phyloP scores from a whole-genome alignment of 805 yeast genomes.

The Sugiyamaella mastotermitis region DNA sequence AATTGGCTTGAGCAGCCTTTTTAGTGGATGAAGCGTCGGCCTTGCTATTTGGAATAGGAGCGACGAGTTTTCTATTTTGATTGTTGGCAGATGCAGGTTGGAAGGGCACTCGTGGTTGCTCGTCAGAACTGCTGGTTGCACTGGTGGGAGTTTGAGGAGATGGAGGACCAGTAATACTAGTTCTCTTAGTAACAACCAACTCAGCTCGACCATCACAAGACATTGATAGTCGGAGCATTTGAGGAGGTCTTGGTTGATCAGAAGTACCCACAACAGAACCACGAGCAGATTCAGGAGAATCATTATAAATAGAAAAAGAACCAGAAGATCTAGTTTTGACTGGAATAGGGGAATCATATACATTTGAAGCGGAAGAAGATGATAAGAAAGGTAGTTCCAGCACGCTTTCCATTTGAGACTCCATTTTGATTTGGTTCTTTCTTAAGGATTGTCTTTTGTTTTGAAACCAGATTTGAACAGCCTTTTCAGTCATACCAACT shows the following conservation, averaged over 20 bases:
- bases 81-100: neutral
- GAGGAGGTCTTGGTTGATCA: slow-evolving; percentile 3
- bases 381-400: slow-evolving; percentile 9
- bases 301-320: slow-evolving; percentile 11
- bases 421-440: slow-evolving; percentile 10
- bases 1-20: slow-evolving; percentile 1
- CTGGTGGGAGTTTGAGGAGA: neutral
- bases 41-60: slow-evolving; percentile 3
- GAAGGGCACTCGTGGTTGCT: slow-evolving; percentile 1
- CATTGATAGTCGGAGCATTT: slow-evolving; percentile 27
- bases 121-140: neutral
- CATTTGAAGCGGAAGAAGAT: neutral
- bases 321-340: neutral
- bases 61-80: slow-evolving; percentile 1
- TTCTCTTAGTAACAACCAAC: slow-evolving; percentile 23
- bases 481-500: slow-evolving; percentile 94
- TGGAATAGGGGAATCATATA: neutral
- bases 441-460: slow-evolving; percentile 52
- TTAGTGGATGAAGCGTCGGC: slow-evolving; percentile 2
- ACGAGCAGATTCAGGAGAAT: slow-evolving; percentile 7
- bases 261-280: neutral
- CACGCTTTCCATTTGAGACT: slow-evolving; percentile 31
- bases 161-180: neutral
- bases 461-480: slow-evolving; percentile 98
- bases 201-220: slow-evolving; percentile 36